These are phyloP conservation scores for Phytophthora tentaculata DNA, from an alignment of 352 stramenopile species.

Conservation along the genomic window DNA sequence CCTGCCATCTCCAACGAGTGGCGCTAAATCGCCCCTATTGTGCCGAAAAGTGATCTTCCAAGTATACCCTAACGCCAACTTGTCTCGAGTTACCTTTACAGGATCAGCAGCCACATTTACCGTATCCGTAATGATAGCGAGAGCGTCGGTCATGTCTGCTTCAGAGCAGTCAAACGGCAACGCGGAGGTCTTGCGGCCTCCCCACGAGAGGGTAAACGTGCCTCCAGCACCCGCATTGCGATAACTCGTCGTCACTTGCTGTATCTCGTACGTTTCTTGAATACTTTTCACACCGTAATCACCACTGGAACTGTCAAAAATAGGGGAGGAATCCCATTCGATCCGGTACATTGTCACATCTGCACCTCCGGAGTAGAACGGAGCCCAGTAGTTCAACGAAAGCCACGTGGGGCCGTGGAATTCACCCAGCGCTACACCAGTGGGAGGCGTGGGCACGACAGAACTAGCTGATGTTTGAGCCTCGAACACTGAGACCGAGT, in stretches of 20 bases:
- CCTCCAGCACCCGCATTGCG: slow-evolving; percentile 73
- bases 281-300: slow-evolving; percentile 90
- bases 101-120: slow-evolving; percentile 77
- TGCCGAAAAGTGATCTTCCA: slow-evolving; percentile 94
- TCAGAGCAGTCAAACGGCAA: slow-evolving; percentile 79
- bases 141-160: slow-evolving; percentile 71
- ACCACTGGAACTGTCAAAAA: slow-evolving; percentile 82
- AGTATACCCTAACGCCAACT: slow-evolving; percentile 86
- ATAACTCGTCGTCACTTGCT: slow-evolving; percentile 83
- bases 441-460: slow-evolving; percentile 75
- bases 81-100: slow-evolving; percentile 71
- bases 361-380: slow-evolving; percentile 89
- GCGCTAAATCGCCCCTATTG: slow-evolving; percentile 89
- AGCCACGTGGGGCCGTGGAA: slow-evolving; percentile 79
- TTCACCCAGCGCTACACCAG: slow-evolving; percentile 77
- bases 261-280: slow-evolving; percentile 90
- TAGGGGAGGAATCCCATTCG: slow-evolving; percentile 89
- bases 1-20: slow-evolving; percentile 81
- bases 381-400: slow-evolving; percentile 82
- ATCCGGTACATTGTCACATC: slow-evolving; percentile 92
- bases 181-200: slow-evolving; percentile 70
- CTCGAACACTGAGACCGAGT: slow-evolving; percentile 40
- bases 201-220: slow-evolving; percentile 94
- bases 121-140: slow-evolving; percentile 84
- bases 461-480: slow-evolving; percentile 59